phyloP scores from a whole-genome alignment of 768 basidiomycete genomes.

The Trametes coccinea region DNA sequence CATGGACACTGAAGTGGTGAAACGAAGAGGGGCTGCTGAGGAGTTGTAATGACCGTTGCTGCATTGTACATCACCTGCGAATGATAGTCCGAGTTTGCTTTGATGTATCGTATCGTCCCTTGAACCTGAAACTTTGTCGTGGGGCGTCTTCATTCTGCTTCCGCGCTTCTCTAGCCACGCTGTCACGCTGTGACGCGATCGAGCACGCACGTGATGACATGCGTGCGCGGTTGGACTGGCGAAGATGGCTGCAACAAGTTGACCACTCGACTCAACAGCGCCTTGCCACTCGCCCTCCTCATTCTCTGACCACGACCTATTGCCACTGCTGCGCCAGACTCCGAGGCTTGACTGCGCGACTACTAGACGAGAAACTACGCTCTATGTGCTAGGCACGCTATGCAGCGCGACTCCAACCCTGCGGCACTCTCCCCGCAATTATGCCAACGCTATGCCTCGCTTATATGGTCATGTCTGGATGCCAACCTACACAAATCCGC shows the following conservation, averaged over 20 bases:
- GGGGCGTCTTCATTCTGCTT: background rate
- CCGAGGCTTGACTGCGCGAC: background rate
- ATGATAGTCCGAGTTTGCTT: slow-evolving; percentile 10
- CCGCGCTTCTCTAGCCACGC: slow-evolving; percentile 6
- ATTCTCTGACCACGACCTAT: background rate
- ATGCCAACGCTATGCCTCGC: slow-evolving; percentile 68
- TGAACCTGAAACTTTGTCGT: background rate
- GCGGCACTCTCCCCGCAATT: slow-evolving; percentile 46
- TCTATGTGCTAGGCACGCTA: slow-evolving; percentile 32
- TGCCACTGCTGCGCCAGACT: background rate
- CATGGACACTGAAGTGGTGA: slow-evolving; percentile 64
- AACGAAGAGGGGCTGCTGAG: slow-evolving; percentile 12
- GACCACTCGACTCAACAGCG: slow-evolving; percentile 4
- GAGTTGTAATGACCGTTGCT: slow-evolving; percentile 4
- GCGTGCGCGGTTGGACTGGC: slow-evolving; percentile 16
- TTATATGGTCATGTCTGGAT: slow-evolving; percentile 86
- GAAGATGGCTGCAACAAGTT: slow-evolving; percentile 7
- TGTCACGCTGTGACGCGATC: slow-evolving; percentile 9
- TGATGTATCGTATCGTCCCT: background rate
- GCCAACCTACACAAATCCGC: slow-evolving; percentile 76
- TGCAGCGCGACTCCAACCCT: slow-evolving; percentile 59
- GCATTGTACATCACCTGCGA: slow-evolving; percentile 22
- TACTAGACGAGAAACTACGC: background rate
- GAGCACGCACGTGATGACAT: slow-evolving; percentile 6
- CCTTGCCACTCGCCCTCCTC: slow-evolving; percentile 9